Conservation (phyloP, 257 asterid species). For the Ilex asprella region DNA sequence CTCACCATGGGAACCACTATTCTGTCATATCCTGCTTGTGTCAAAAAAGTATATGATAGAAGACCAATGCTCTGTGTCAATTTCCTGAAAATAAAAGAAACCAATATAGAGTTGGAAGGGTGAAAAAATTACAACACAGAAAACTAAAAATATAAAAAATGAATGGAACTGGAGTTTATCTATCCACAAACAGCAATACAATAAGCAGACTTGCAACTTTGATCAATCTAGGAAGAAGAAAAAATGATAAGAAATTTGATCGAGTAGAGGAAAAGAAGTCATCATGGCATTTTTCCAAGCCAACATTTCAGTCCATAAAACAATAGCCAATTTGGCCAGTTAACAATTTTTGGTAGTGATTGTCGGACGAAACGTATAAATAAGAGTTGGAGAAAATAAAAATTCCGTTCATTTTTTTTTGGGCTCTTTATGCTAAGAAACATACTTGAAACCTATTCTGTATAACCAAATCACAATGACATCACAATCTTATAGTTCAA, state of each 20-base stretch:
- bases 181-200: neutral
- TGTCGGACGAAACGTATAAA: too few species aligned
- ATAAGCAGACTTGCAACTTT: neutral
- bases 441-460: too few species aligned
- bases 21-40: constrained; percentile 67
- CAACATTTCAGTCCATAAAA: too few species aligned
- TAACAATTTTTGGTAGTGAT: too few species aligned
- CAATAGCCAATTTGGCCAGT: too few species aligned
- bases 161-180: neutral
- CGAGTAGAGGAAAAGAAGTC: neutral
- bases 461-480: too few species aligned
- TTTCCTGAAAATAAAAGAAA: constrained; percentile 44
- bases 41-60: constrained; percentile 83
- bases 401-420: too few species aligned
- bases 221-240: neutral
- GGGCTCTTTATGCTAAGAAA: too few species aligned
- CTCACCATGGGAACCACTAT: constrained; percentile 97
- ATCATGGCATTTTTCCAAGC: too few species aligned
- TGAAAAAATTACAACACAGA: constrained; percentile 6
- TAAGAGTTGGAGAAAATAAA: too few species aligned
- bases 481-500: too few species aligned
- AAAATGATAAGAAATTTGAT: too few species aligned
- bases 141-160: constrained; percentile 4
- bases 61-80: constrained; percentile 85
- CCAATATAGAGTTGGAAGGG: constrained; percentile 13